Base-by-base conservation (phyloP, 2,329 filamentous ascomycete genomes). In the Ceratocystis smalleyi region DNA sequence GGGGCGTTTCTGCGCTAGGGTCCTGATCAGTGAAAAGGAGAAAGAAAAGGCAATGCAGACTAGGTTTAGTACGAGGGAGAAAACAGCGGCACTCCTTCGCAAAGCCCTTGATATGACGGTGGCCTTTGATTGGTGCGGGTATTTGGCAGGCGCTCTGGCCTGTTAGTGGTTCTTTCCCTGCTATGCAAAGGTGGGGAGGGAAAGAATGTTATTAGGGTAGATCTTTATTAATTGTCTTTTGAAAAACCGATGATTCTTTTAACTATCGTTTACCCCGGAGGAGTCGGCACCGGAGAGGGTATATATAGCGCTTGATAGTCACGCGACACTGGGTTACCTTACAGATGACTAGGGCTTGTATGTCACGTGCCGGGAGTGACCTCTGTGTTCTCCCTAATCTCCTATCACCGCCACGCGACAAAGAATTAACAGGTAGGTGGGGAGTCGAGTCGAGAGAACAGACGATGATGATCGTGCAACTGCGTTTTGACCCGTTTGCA, bases 381-480 rank as follows among this genome's bases (percentile, higher is more conserved):
- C n/a, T n/a, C n/a, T n/a, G n/a, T n/a, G n/a, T n/a, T n/a, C n/a
- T n/a, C n/a, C n/a, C n/a, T n/a, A n/a, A n/a, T n/a, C n/a, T n/a
- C n/a, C n/a, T n/a, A n/a, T n/a, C n/a, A n/a, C n/a, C n/a, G n/a
- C n/a, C n/a, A n/a, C n/a, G n/a, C n/a, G n/a, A n/a, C n/a, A n/a
- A n/a, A n/a, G n/a, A n/a, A n/a, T n/a, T n/a, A 22, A 55, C 22
- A 15, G 51, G 30, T 1, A 32, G 35, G 10, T 12, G n/a, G n/a
- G n/a, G n/a, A 40, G 10, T 40, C 35, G 35, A 40, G 35, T 35
- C 17, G 54, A 57, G 27, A 57, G 54, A 57, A 57, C 54, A 57
- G 54, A 57, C 19, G 54, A 57, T 57, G 54, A 57, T 35, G 54
- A 57, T 57, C 54, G 54, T 35, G 24, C 27, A 35, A 30, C 54